Base-by-base conservation (phyloP, 1,284 basidiomycete species). In the Ustilago sp. region DNA sequence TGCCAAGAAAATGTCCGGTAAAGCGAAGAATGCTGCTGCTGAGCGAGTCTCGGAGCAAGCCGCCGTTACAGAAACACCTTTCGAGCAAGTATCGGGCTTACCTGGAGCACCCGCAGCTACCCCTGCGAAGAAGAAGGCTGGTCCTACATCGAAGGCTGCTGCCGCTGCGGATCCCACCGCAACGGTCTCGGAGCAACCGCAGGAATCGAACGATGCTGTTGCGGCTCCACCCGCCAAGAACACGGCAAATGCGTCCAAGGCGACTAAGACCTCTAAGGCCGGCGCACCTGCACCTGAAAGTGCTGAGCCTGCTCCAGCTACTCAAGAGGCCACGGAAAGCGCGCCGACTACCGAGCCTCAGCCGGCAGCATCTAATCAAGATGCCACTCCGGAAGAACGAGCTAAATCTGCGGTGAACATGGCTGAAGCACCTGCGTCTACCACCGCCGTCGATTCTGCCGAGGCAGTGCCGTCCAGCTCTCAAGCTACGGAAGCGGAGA, bases 161-260 rank as follows among this genome's bases (percentile, higher is more conserved):
- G 43, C 43, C 43, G 43, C 43, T 7, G 43, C 13, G 7, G 43
- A 45, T 8, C 11, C 43, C 7, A 45, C 43, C 4, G 45, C 52
- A 17, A 50, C 45, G 13, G n/a, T 13, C 12, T 23, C 31, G 8
- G 48, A 50, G 28, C 28, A 50, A n/a, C 31, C 28, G 28, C 48
- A 50, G 28, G 28, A 23, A 34, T 39, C 53, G 11, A 7, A 17
- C 9, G 53, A 35, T 12, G 23, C 45, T 23, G n/a, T 15, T 15
- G 38, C 13, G 4, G 50, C 50, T 31, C 8, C 50, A 23, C 28
- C 59, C 13, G 59, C 54, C 19, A 52, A 62, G 41, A 57, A 50
- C 17, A 50, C 47, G 12, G 8, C 57, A 9, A 38, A 53, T 39
- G 59, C 53, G 34, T 38, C 58, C 15, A 57, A 65, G 47, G 52